Conservation (phyloP, 441 rosid species). For the Brassica hybrid region DNA sequence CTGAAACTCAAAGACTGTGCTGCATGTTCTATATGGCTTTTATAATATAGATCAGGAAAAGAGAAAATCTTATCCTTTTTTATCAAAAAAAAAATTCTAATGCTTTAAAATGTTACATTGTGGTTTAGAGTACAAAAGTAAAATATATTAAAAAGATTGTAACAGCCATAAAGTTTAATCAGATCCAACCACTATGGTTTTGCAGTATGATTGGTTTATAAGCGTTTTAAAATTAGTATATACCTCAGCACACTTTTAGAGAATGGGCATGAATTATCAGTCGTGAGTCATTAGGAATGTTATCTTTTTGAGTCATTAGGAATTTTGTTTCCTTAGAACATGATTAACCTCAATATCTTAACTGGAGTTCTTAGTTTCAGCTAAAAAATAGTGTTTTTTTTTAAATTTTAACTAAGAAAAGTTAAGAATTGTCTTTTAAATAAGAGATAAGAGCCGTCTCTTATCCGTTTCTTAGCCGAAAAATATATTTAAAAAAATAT, state of each 20-base stretch:
- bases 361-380: too few species aligned
- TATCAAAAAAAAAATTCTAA: too few species aligned
- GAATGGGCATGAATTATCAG: not conserved
- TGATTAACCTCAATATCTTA: too few species aligned
- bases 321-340: not conserved
- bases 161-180: conserved; percentile 14
- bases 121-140: not conserved
- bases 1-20: too few species aligned
- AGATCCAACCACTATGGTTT: conserved; percentile 3
- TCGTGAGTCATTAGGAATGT: too few species aligned
- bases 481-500: too few species aligned
- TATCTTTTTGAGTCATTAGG: not conserved
- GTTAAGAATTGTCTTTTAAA: too few species aligned
- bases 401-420: too few species aligned
- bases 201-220: not conserved
- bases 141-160: not conserved
- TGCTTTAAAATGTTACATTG: not conserved
- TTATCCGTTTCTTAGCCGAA: too few species aligned
- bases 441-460: too few species aligned
- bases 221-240: conserved; percentile 1
- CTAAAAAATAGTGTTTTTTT: too few species aligned
- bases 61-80: too few species aligned
- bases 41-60: not conserved
- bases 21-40: not conserved
- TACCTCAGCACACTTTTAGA: conserved; percentile 19